Evolutionary conservation across 176 grass and related monocot species (phyloP).

Genomic region (Zea luxurians): DNA sequence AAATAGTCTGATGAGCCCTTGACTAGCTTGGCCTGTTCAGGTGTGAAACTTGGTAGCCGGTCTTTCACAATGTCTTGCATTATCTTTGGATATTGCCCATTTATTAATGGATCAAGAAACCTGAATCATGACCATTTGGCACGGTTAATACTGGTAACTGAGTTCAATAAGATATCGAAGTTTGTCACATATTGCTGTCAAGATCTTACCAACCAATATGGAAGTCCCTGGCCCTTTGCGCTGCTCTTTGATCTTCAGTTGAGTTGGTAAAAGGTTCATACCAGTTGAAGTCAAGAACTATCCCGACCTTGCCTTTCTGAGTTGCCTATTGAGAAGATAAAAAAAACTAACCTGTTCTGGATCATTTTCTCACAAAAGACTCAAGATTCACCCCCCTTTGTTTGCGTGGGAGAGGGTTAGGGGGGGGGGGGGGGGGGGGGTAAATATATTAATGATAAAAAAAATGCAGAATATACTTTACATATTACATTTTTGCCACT

Average conservation of each 20-base stretch:
- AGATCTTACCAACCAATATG: conserved; percentile 81
- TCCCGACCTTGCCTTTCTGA: conserved; percentile 74
- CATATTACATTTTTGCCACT: neutral
- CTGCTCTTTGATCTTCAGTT: conserved; percentile 61
- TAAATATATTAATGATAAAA: neutral
- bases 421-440: too few species aligned
- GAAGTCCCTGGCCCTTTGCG: conserved; percentile 83
- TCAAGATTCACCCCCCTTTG: neutral
- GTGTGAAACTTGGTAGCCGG: conserved; percentile 67
- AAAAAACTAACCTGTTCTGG: neutral
- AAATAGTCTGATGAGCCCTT: conserved; percentile 86
- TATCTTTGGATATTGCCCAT: conserved; percentile 64
- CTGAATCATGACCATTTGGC: conserved; percentile 34
- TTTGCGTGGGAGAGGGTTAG: too few species aligned
- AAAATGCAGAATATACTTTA: neutral
- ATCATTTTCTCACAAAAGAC: neutral
- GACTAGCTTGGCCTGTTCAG: conserved; percentile 78
- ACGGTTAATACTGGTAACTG: conserved; percentile 13
- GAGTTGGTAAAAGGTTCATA: conserved; percentile 68
- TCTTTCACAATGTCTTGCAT: conserved; percentile 81
- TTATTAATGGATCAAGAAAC: conserved; percentile 80
- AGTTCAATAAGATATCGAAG: conserved; percentile 6
- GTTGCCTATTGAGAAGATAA: conserved; percentile 39
- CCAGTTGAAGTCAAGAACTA: conserved; percentile 76
- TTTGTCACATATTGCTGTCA: conserved; percentile 10